These are phyloP conservation scores for Tricholoma saponaceum DNA, from an alignment of 768 basidiomycete species.

Conservation along the genomic window DNA sequence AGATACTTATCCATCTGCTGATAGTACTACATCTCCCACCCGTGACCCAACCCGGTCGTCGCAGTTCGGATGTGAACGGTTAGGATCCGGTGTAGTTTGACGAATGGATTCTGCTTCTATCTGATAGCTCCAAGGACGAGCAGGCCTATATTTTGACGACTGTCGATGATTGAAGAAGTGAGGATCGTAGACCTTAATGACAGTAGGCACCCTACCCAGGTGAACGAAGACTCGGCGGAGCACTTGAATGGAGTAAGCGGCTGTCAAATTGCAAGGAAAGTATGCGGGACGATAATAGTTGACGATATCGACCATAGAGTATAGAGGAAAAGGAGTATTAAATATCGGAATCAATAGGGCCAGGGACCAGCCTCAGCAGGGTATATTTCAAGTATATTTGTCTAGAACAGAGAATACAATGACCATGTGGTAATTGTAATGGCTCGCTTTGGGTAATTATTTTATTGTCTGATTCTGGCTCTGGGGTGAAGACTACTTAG, in stretches of 20 bases:
- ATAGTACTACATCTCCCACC: background rate
- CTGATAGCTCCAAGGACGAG: background rate
- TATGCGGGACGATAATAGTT: no score
- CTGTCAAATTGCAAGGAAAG: no score
- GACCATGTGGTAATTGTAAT: no score
- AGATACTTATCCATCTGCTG: background rate
- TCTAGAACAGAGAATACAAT: no score
- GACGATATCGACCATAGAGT: no score
- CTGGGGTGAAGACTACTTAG: no score
- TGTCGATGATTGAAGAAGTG: background rate
- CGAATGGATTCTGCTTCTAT: background rate
- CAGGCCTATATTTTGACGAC: background rate
- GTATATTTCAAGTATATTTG: no score
- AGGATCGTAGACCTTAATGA: background rate
- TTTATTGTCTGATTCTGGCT: no score
- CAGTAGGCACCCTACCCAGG: background rate
- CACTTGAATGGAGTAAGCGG: constrained; percentile 2
- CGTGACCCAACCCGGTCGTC: background rate
- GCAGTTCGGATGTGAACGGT: background rate
- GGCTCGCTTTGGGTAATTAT: no score
- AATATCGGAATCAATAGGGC: no score
- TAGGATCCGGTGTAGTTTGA: background rate
- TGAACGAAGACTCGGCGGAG: background rate
- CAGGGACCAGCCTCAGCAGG: no score
- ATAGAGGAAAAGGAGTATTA: no score